Evolutionary conservation across 2,329 filamentous ascomycete genomes (phyloP).

Genomic region (Fusarium bulbicola): DNA sequence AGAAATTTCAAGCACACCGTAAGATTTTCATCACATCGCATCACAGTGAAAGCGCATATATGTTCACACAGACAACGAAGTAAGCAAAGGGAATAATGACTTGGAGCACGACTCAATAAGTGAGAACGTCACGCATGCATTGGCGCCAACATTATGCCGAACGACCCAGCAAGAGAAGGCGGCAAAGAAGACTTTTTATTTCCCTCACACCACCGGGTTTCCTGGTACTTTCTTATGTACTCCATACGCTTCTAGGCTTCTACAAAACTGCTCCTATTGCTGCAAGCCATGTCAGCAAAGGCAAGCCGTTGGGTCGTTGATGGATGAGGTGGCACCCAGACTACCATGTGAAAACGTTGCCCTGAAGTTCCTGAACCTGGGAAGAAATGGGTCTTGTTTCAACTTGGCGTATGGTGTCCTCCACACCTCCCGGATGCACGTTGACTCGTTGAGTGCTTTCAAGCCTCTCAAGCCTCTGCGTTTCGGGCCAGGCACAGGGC

Average conservation of each 20-base stretch:
- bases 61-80: conserved; percentile 5
- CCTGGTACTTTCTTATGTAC: conserved; percentile 10
- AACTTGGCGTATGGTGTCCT: conserved; percentile 28
- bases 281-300: conserved; percentile 23
- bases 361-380: conserved; percentile 9
- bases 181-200: conserved; percentile 29
- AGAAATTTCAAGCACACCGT: conserved; percentile 24
- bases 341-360: neutral
- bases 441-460: conserved; percentile 24
- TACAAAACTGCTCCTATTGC: neutral
- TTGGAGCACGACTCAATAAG: conserved; percentile 14
- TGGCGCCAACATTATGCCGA: conserved; percentile 25
- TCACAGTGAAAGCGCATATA: conserved; percentile 5
- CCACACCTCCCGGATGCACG: conserved; percentile 29
- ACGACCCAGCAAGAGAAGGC: conserved; percentile 23
- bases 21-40: conserved; percentile 17
- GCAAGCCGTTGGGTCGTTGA: conserved; percentile 10
- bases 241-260: neutral
- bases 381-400: conserved; percentile 33
- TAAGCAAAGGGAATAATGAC: neutral
- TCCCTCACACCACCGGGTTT: conserved; percentile 22
- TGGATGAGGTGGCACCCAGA: conserved; percentile 25
- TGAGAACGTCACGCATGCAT: conserved; percentile 33
- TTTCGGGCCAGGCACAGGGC: conserved; percentile 32
- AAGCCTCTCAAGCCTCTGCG: conserved; percentile 29